Base-by-base conservation (phyloP, 2,329 filamentous ascomycete genomes). In the Alternaria metachromatica region DNA sequence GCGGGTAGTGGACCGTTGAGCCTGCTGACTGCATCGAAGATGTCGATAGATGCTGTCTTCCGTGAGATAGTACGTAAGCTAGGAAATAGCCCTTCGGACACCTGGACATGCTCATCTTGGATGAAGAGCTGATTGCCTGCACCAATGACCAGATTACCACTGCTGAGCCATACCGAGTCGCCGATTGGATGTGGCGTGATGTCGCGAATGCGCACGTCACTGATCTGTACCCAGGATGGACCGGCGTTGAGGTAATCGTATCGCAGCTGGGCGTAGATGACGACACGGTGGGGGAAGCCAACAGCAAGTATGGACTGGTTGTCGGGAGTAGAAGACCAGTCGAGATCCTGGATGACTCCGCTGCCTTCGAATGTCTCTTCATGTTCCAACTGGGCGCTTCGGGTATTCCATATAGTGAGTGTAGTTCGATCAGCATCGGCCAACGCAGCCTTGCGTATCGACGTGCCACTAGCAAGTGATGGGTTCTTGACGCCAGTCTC, bases 321-420 rank as follows among this genome's bases (percentile, higher is more conserved):
- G 77, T 97, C 93, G 0, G 93, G 93, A 0, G 94, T 97, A 4
- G 92, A 95, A 1, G 94, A 95, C 95, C 95, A 97, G 78, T 97
- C 94, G 12, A 97, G 87, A 78, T 97, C 94, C 66, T 91, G 89
- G 44, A 97, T 93, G 6, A 86, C 87, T 71, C 96, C 91, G 63
- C 91, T 87, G 12, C 86, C 85, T 67, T 90, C 87, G 67, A 94
- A 96, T 28, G 88, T 86, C 72, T 95, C 88, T 65, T 92, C 87
- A 74, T 92, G 94, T 78, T 97, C 94, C 6, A 97, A 85, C 66
- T 93, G 90, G 2, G 90, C 90, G 59, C 91, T 92, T 66, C 90
- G 88, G 11, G 93, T 92, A 74, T 97, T 94, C 95, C 94, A 97
- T 54, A 97, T 97, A 0, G 92, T 96, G 54, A 97, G 82, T 44